phyloP scores from a whole-genome alignment of 2,329 filamentous ascomycete genomes.

The Penicillium freii region DNA sequence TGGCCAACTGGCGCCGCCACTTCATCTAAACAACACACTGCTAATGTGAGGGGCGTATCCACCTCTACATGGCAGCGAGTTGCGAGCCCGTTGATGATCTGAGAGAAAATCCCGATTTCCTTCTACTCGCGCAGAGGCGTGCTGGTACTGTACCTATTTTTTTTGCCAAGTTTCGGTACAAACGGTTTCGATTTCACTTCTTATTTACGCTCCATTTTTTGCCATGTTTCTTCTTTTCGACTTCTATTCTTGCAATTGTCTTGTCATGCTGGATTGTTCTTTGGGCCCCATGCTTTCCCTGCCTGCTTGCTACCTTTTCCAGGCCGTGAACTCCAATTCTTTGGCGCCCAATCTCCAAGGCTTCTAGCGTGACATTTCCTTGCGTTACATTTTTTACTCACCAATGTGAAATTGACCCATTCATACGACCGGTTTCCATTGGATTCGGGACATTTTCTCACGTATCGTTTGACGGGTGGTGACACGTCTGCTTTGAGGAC shows the following conservation, averaged over 20 bases:
- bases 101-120: constrained; percentile 16
- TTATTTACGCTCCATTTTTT: constrained; percentile 17
- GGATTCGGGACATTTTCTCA: constrained; percentile 4
- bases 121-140: constrained; percentile 20
- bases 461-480: constrained; percentile 11
- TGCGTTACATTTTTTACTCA: constrained; percentile 7
- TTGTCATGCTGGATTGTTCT: background rate
- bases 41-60: constrained; percentile 3
- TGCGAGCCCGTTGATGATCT: constrained; percentile 11
- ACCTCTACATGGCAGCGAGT: constrained; percentile 3
- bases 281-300: background rate
- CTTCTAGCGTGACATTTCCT: constrained; percentile 1
- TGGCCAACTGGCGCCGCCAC: constrained; percentile 29
- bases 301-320: background rate
- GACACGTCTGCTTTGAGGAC: constrained; percentile 1
- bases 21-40: constrained; percentile 18
- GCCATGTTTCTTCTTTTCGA: constrained; percentile 17
- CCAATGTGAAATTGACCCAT: constrained; percentile 15
- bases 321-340: background rate
- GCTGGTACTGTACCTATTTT: constrained; percentile 31
- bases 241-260: constrained; percentile 9
- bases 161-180: constrained; percentile 14
- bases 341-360: background rate
- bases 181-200: constrained; percentile 13
- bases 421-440: constrained; percentile 5